These are phyloP conservation scores for Fusarium pseudograminearum DNA, from an alignment of 2,329 filamentous ascomycete species.

Conservation along the genomic window DNA sequence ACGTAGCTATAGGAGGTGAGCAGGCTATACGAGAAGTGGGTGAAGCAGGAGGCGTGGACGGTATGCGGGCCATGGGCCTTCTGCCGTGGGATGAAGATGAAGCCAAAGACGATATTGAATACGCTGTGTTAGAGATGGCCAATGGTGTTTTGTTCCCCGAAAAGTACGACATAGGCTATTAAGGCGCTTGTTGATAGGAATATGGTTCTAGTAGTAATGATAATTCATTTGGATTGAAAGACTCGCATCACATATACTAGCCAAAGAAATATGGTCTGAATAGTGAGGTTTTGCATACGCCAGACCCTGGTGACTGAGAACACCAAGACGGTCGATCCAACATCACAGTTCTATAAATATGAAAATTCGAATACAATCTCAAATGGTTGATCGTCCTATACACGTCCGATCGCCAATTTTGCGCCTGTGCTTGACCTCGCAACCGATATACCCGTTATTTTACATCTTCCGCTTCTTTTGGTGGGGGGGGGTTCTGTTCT, in stretches of 20 bases:
- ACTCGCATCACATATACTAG: neutral
- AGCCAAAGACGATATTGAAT: slow-evolving; percentile 50
- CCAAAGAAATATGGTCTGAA: neutral
- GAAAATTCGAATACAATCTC: slow-evolving; percentile 37
- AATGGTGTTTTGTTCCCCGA: slow-evolving; percentile 58
- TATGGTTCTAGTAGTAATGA: neutral
- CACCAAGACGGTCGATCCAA: slow-evolving; percentile 10
- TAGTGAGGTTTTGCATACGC: slow-evolving; percentile 3
- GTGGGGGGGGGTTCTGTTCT: slow-evolving; percentile 8
- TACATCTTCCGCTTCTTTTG: slow-evolving; percentile 23
- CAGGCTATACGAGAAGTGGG: slow-evolving; percentile 55
- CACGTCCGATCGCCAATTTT: slow-evolving; percentile 29
- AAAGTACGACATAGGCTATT: slow-evolving; percentile 49
- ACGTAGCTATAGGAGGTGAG: slow-evolving; percentile 51
- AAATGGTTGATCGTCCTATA: slow-evolving; percentile 30
- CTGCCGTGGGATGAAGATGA: slow-evolving; percentile 57
- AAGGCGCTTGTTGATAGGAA: neutral
- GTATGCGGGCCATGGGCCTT: slow-evolving; percentile 57
- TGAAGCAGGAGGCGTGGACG: slow-evolving; percentile 56
- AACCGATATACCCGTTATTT: slow-evolving; percentile 32
- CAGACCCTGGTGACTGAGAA: neutral
- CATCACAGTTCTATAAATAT: slow-evolving; percentile 26
- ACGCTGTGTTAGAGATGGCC: slow-evolving; percentile 53
- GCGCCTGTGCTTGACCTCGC: slow-evolving; percentile 32
- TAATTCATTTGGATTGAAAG: neutral